Percentiles rank a stretch among this genome's conserved stretches.
phyloP scores from a whole-genome alignment of 108 stramenopile species.

The Seminavis robusta region DNA sequence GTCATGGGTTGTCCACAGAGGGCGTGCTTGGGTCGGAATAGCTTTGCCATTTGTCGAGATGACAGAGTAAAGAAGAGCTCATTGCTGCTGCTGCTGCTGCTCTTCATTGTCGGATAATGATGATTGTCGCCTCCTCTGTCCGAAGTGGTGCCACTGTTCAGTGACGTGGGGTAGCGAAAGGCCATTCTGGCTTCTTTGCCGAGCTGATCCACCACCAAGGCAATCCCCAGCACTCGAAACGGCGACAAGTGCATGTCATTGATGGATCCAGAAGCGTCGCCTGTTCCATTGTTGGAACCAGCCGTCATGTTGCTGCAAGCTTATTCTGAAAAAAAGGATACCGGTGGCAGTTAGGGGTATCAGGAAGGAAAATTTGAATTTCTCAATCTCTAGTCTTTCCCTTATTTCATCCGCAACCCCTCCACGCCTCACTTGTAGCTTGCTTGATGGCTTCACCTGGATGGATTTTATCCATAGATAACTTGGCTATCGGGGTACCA shows the following conservation, averaged over 20 bases:
- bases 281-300: no score
- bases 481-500: no score
- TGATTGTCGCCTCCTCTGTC: not conserved
- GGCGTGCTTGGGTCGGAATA: conserved; percentile 77
- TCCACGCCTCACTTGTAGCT: no score
- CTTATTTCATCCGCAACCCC: no score
- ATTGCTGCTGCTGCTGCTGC: conserved; percentile 13
- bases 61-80: conserved; percentile 81
- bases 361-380: no score
- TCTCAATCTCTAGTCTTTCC: no score
- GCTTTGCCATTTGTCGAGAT: conserved; percentile 69
- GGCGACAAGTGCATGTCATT: conserved; percentile 14
- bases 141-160: conserved; percentile 22
- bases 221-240: conserved; percentile 65
- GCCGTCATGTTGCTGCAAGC: no score
- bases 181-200: conserved; percentile 70
- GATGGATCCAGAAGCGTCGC: no score
- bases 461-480: no score
- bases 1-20: conserved; percentile 83
- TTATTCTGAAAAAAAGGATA: no score
- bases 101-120: not conserved
- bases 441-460: no score
- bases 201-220: conserved; percentile 70
- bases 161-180: conserved; percentile 76
- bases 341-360: no score